Base-by-base conservation (phyloP, 805 yeast genomes). In the Dipodascus albidus region DNA sequence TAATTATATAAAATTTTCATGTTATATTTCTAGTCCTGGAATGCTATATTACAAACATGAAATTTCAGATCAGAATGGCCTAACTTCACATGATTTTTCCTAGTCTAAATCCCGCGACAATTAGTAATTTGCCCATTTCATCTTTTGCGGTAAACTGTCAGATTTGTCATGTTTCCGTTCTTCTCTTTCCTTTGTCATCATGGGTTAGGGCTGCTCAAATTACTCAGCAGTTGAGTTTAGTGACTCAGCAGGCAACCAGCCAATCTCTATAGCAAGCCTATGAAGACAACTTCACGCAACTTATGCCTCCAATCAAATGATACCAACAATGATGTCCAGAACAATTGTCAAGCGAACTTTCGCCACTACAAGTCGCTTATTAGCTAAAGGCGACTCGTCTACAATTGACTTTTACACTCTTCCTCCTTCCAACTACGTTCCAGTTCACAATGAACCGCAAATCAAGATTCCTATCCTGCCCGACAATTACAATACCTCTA, bases 381-480 rank as follows among this genome's bases (percentile, higher is more conserved):
- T 41, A 23, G 69, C 71, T 48, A 66, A 67, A 59, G 64, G 62
- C 42, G 72, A 69, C 55, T 53, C 51, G 22, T 65, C 71, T 19
- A 63, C 66, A 23, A 69, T 70, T 44, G 74, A 70, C 56, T 70
- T 51, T 51, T 68, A 60, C 58, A 58, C 58, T 50, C 53, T 69
- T 53, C 72, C 70, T 14, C 52, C 50, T 14, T n/a, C 57, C 49
- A 52, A 48, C 17, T 49, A 22, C 17, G 35, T 35, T 23, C 49
- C 50, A 21, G 50, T 50, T 31, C 50, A 48, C 21, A 31, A 23
- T 31, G 54, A 52, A 21, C 55, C 54, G 47, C 50, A 52, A 47
- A 57, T 61, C 58, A 65, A 59, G 55, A 67, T 69, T 51, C 70
- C 68, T 2, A 59, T 62, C 3, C 59, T 60, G 3, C 67, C 68